Conservation (phyloP, 2,329 filamentous ascomycete genomes). For the Neonectria coccinea region DNA sequence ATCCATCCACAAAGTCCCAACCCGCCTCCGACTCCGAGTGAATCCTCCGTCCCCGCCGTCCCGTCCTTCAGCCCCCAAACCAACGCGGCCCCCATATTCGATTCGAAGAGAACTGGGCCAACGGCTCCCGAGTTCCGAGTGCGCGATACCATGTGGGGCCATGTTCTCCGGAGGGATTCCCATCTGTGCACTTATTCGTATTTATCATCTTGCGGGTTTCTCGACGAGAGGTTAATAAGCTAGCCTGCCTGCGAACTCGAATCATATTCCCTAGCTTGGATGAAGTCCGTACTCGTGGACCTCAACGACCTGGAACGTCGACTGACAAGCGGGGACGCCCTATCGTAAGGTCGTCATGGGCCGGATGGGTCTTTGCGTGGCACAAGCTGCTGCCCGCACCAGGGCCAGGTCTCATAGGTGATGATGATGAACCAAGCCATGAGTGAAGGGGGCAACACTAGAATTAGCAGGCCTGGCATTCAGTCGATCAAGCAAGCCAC, state of each 20-base stretch:
- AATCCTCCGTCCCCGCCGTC: neutral
- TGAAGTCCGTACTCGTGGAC: neutral
- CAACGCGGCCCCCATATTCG: constrained; percentile 8
- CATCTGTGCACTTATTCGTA: neutral
- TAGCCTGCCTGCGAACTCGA: neutral
- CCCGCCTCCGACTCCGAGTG: constrained; percentile 11
- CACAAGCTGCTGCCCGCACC: constrained; percentile 9
- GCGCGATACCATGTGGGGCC: neutral
- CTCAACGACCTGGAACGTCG: neutral
- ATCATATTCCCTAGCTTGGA: neutral
- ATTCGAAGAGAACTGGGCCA: neutral
- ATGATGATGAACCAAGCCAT: no score
- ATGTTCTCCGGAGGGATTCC: neutral
- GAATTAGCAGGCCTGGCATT: neutral
- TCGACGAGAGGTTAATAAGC: neutral
- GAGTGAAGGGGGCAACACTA: neutral
- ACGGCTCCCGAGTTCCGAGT: neutral
- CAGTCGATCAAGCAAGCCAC: neutral
- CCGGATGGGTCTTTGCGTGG: constrained; percentile 12
- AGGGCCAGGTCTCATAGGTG: neutral
- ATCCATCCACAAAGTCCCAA: neutral
- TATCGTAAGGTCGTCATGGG: constrained; percentile 8
- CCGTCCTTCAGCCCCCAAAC: constrained; percentile 7
- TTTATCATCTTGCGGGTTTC: neutral
- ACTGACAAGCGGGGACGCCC: constrained; percentile 4